These are phyloP conservation scores for Zygoascus sp. DNA, from an alignment of 1,139 yeast genomes.

Conservation along the genomic window DNA sequence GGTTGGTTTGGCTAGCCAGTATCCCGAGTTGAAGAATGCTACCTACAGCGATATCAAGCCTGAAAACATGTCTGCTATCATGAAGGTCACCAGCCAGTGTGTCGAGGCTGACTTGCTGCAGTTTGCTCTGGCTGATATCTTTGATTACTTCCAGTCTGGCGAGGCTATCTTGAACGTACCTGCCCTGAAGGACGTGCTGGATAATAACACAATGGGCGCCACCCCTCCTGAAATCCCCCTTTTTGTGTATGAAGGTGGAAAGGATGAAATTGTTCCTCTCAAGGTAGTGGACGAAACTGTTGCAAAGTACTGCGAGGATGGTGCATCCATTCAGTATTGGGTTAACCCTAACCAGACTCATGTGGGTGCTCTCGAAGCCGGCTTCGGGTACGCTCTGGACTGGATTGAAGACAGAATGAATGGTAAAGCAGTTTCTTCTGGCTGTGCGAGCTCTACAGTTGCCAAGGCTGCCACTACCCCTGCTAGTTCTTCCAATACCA, in stretches of 20 bases:
- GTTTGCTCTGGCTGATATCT: conserved; percentile 22
- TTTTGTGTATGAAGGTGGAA: conserved; percentile 28
- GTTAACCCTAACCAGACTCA: conserved; percentile 21
- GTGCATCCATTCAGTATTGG: conserved; percentile 27
- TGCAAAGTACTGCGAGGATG: conserved; percentile 26
- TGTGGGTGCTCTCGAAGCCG: conserved; percentile 13
- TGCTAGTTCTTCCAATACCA: background rate
- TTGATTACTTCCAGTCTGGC: conserved; percentile 24
- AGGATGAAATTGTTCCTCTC: conserved; percentile 26
- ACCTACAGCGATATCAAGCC: background rate
- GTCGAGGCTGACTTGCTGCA: conserved; percentile 20
- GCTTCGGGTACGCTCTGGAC: conserved; percentile 17
- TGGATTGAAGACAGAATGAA: conserved; percentile 20
- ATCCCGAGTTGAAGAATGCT: conserved; percentile 8
- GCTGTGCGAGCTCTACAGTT: conserved; percentile 15
- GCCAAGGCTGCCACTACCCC: conserved; percentile 2
- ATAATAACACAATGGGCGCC: conserved; percentile 20
- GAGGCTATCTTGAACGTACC: conserved; percentile 17
- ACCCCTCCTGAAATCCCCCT: conserved; percentile 25
- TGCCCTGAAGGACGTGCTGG: conserved; percentile 12
- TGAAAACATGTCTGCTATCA: conserved; percentile 1
- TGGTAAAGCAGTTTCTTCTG: conserved; percentile 12
- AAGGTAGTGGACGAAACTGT: conserved; percentile 21
- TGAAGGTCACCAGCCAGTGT: conserved; percentile 15
- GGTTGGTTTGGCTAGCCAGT: conserved; percentile 12